Conservation (phyloP, 768 basidiomycete genomes). For the Hypholoma sublateritium region DNA sequence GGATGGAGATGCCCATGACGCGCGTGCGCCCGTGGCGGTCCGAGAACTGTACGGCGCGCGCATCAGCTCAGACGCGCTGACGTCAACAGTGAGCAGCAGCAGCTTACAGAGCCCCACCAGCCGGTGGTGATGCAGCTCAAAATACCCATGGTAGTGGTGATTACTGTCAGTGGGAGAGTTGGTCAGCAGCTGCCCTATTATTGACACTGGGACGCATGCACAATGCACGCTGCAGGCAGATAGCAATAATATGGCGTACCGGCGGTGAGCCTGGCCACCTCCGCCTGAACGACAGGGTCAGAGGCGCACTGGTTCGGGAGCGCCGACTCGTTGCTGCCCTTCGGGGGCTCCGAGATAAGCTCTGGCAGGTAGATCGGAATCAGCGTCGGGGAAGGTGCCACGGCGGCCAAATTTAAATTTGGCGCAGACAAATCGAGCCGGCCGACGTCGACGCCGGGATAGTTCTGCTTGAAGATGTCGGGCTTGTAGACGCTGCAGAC, state of each 20-base stretch:
- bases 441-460: slow-evolving; percentile 13
- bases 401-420: slow-evolving; percentile 1
- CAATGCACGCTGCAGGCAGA: too few species aligned
- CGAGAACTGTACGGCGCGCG: slow-evolving; percentile 48
- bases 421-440: slow-evolving; percentile 2
- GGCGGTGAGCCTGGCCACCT: slow-evolving; percentile 63
- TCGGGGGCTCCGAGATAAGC: background rate
- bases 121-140: slow-evolving; percentile 77
- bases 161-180: slow-evolving; percentile 48
- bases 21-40: slow-evolving; percentile 74
- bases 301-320: slow-evolving; percentile 46
- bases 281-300: slow-evolving; percentile 75
- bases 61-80: too few species aligned
- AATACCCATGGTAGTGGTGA: slow-evolving; percentile 65
- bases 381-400: background rate
- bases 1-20: slow-evolving; percentile 58
- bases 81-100: background rate
- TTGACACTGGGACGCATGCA: slow-evolving; percentile 1
- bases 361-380: slow-evolving; percentile 1
- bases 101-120: slow-evolving; percentile 82
- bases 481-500: slow-evolving; percentile 70
- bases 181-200: slow-evolving; percentile 9
- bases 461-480: slow-evolving; percentile 39
- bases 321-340: slow-evolving; percentile 5
- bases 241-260: slow-evolving; percentile 38